Base-by-base conservation (phyloP, 768 basidiomycete species). In the Suillus hirtellus region DNA sequence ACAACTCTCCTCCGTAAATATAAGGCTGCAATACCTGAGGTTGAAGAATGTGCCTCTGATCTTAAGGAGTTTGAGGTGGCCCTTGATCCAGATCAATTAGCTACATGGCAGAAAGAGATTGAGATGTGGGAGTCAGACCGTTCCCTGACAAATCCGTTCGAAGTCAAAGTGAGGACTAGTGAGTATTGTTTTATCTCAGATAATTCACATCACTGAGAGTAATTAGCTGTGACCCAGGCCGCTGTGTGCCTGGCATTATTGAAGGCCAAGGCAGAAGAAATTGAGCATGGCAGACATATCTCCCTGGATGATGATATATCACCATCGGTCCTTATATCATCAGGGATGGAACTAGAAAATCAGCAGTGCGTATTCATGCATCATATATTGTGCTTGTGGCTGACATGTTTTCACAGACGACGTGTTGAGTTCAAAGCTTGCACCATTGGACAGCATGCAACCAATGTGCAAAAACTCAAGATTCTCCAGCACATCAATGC, bases 281-380 rank as follows among this genome's bases (percentile, higher is more conserved):
- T 71, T 5, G 31, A 58, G 8, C 37, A 6, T 52, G 12, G 59
- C 43, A 4, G 50, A 27, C 40, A 54, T 1, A 0, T 10, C 56
- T 21, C 40, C n/a, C 52, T 60, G n/a, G 34, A 60, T 5, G 10
- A 68, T 35, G 63, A 64, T 43, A 31, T 66, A 31, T 34, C 69
- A 0, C 71, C 75, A 10, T 71, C 70, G 38, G 54, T 67, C 12
- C 65, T 80, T 17, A 67, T 79, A 44, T 64, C 63, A 0, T 67
- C 66, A 27, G 77, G 73, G 5, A 54, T 79, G 1, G 73, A 78
- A 37, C 35, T 79, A 9, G 76, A 80, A 61, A 73, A 74, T 15
- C 66, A 64, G 42, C 76, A 78, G 77, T 78, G 58, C 37, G 75
- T 72, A 37, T 60, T n/a, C n/a, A 43, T 1, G 14, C 11, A 34